Conservation (phyloP, 768 basidiomycete species). For the Chalciporus piperatus region DNA sequence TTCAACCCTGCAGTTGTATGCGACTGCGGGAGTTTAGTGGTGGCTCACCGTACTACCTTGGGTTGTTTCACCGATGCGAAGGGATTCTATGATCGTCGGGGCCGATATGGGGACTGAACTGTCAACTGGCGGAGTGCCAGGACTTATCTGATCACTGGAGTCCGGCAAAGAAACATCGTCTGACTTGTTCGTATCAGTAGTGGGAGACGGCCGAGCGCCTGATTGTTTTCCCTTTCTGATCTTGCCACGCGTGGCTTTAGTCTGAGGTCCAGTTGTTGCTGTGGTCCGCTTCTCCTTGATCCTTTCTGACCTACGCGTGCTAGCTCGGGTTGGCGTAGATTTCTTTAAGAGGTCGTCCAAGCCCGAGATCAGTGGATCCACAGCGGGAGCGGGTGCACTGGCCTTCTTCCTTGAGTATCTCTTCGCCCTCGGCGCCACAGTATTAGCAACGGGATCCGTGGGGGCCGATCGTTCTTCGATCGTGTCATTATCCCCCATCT, state of each 20-base stretch:
- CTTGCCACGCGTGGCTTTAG: slow-evolving; percentile 30
- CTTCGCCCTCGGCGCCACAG: slow-evolving; percentile 19
- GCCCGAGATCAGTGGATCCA: slow-evolving; percentile 18
- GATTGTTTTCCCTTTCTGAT: slow-evolving; percentile 4
- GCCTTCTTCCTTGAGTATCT: slow-evolving; percentile 34
- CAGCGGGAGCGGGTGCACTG: slow-evolving; percentile 31
- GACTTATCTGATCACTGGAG: background rate
- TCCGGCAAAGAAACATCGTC: background rate
- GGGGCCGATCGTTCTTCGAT: background rate
- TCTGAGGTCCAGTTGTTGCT: slow-evolving; percentile 3
- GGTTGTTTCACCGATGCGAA: background rate
- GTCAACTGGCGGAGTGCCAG: background rate
- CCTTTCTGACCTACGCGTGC: slow-evolving; percentile 16
- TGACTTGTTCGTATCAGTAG: background rate
- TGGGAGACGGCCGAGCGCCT: background rate
- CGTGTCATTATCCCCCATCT: background rate
- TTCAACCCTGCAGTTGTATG: background rate
- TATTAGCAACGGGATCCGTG: slow-evolving; percentile 1
- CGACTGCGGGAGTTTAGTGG: background rate
- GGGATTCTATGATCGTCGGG: background rate
- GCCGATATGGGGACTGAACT: background rate
- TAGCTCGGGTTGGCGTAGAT: background rate
- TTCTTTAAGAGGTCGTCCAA: slow-evolving; percentile 33
- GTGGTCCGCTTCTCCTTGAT: slow-evolving; percentile 13
- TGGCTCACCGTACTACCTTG: background rate